A percentile compares a stretch with the other conserved stretches of the same genome.
Conservation (phyloP, 768 basidiomycete genomes). For the Boletus reticuloceps region DNA sequence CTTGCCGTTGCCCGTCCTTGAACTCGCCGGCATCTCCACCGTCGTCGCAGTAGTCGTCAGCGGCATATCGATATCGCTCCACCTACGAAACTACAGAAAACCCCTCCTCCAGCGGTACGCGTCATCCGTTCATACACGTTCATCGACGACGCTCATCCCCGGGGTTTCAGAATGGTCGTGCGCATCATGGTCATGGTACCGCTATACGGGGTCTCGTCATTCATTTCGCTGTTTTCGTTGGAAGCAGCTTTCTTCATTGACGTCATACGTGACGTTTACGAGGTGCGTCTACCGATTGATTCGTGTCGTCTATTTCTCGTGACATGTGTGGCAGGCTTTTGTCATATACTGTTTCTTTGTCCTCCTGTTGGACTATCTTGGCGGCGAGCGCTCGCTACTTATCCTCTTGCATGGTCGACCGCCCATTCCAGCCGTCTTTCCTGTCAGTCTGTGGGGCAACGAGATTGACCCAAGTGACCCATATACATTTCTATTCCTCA, state of each 20-base stretch:
- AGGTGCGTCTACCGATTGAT: slow-evolving; percentile 50
- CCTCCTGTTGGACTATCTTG: slow-evolving; percentile 78
- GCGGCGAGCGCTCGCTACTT: slow-evolving; percentile 90
- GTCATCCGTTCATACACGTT: background rate
- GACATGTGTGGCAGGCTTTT: slow-evolving; percentile 58
- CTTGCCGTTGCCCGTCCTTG: slow-evolving; percentile 53
- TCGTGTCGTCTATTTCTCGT: background rate
- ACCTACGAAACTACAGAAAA: slow-evolving; percentile 85
- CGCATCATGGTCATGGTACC: slow-evolving; percentile 98
- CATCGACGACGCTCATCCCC: background rate
- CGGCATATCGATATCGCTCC: slow-evolving; percentile 70
- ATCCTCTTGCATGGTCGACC: slow-evolving; percentile 90
- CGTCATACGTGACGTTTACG: slow-evolving; percentile 91
- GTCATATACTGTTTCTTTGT: slow-evolving; percentile 93
- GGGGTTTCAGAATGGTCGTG: slow-evolving; percentile 68
- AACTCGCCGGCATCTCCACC: slow-evolving; percentile 61
- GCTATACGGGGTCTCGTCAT: slow-evolving; percentile 84
- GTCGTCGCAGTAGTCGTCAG: slow-evolving; percentile 71
- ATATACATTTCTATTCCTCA: slow-evolving; percentile 88
- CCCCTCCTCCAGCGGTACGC: slow-evolving; percentile 72
- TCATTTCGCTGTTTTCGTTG: slow-evolving; percentile 91
- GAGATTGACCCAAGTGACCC: slow-evolving; percentile 96
- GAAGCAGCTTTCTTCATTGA: slow-evolving; percentile 97
- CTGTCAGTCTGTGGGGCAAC: slow-evolving; percentile 73
- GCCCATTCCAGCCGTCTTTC: slow-evolving; percentile 85